Conservation (phyloP, 768 basidiomycete genomes). For the Tylopilus sp. region DNA sequence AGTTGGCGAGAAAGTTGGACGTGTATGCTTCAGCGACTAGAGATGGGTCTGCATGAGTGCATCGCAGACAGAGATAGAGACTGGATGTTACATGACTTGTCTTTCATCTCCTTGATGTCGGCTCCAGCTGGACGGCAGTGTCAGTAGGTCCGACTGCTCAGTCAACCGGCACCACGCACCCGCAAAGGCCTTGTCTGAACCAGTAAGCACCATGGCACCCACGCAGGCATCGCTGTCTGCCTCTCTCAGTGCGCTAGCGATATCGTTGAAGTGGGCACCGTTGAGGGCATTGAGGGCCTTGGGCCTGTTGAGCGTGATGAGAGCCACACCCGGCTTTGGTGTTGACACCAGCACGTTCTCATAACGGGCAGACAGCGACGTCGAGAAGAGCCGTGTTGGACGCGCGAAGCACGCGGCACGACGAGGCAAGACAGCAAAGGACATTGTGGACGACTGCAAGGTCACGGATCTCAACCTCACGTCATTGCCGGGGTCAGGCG, state of each 20-base stretch:
- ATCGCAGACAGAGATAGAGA: neutral
- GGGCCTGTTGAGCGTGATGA: slow-evolving; percentile 86
- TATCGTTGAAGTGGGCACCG: slow-evolving; percentile 73
- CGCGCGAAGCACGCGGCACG: neutral
- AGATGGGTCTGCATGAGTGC: neutral
- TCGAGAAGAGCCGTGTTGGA: slow-evolving; percentile 24
- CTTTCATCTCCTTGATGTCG: slow-evolving; percentile 99
- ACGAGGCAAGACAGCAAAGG: slow-evolving; percentile 7
- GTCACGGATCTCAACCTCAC: neutral
- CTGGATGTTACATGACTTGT: slow-evolving; percentile 73
- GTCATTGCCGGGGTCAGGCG: neutral
- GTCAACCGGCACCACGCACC: slow-evolving; percentile 44
- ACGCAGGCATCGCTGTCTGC: slow-evolving; percentile 69
- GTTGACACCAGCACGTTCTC: slow-evolving; percentile 66
- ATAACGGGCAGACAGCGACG: slow-evolving; percentile 40
- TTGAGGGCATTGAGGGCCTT: slow-evolving; percentile 88
- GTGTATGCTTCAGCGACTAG: slow-evolving; percentile 85
- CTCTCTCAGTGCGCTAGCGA: slow-evolving; percentile 71
- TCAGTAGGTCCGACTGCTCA: neutral
- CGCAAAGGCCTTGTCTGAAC: slow-evolving; percentile 90
- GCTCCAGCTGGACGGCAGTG: slow-evolving; percentile 66
- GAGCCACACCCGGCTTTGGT: slow-evolving; percentile 65
- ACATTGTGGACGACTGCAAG: slow-evolving; percentile 16
- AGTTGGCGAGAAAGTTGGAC: slow-evolving; percentile 80
- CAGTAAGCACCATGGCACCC: slow-evolving; percentile 88